Evolutionary conservation across 306 rosid species (phyloP).

Genomic region (Hippophae rhamnoides): DNA sequence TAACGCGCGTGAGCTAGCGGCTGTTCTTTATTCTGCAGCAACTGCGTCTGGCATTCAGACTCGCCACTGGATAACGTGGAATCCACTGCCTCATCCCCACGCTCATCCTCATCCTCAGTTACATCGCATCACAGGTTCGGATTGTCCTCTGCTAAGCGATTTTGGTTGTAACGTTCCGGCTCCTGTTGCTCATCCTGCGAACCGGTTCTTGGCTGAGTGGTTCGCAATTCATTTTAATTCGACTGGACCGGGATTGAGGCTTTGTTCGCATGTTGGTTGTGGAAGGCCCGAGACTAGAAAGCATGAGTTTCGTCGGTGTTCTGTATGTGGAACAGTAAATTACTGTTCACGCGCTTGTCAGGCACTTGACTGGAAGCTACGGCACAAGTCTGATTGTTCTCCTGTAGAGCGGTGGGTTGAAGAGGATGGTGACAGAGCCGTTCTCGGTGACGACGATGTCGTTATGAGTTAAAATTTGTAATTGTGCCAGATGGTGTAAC

Average conservation of each 20-base stretch:
- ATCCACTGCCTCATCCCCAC: conserved; percentile 16
- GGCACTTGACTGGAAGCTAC: conserved; percentile 90
- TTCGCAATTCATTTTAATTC: conserved; percentile 28
- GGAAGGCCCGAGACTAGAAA: conserved; percentile 83
- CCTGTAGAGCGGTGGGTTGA: conserved; percentile 63
- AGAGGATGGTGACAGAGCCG: conserved; percentile 39
- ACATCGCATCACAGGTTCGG: conserved; percentile 28
- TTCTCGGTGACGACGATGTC: conserved; percentile 21
- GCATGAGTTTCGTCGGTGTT: conserved; percentile 84
- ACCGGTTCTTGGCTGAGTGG: conserved; percentile 64
- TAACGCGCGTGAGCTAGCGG: conserved; percentile 80
- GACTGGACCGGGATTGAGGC: conserved; percentile 42
- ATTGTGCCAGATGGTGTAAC: background rate
- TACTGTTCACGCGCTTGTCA: conserved; percentile 97
- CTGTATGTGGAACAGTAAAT: conserved; percentile 73
- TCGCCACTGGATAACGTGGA: conserved; percentile 43
- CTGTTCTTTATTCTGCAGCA: conserved; percentile 39
- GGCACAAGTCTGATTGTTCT: conserved; percentile 70
- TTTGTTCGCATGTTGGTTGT: conserved; percentile 79
- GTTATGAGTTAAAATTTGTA: conserved; percentile 34
- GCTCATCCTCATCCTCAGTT: conserved; percentile 26
- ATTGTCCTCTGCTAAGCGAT: conserved; percentile 71
- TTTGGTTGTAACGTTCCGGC: conserved; percentile 87
- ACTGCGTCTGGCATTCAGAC: conserved; percentile 9
- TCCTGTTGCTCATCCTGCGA: conserved; percentile 66